These are phyloP conservation scores for Lachancea mirantina DNA, from an alignment of 805 yeast genomes.

Conservation along the genomic window DNA sequence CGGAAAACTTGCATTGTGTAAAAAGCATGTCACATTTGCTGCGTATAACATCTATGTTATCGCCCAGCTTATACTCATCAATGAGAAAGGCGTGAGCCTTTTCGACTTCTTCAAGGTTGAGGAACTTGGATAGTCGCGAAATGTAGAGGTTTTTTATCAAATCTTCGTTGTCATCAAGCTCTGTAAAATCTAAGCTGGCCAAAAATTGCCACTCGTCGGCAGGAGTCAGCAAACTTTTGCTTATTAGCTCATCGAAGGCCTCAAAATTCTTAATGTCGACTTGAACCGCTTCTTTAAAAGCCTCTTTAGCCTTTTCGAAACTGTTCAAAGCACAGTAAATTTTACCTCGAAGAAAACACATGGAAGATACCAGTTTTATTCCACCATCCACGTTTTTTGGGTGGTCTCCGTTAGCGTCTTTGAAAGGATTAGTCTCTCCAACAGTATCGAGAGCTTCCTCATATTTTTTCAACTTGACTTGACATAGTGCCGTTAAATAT, in stretches of 20 bases:
- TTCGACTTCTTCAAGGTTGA: conserved; percentile 47
- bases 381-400: conserved; percentile 66
- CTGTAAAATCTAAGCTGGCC: conserved; percentile 46
- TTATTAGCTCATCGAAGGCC: conserved; percentile 74
- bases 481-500: conserved; percentile 69
- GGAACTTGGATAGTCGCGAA: conserved; percentile 66
- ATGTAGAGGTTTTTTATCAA: conserved; percentile 71
- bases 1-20: conserved; percentile 70
- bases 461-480: conserved; percentile 64
- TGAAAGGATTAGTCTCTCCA: conserved; percentile 76
- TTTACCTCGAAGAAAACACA: conserved; percentile 79
- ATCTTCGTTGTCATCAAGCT: conserved; percentile 73
- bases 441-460: conserved; percentile 85
- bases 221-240: conserved; percentile 71
- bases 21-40: conserved; percentile 64
- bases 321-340: conserved; percentile 78
- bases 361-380: conserved; percentile 75
- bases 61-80: conserved; percentile 65
- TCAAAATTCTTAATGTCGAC: conserved; percentile 91
- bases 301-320: conserved; percentile 77
- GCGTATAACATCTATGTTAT: conserved; percentile 61
- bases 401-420: conserved; percentile 28
- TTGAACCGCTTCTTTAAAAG: conserved; percentile 76
- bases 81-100: conserved; percentile 59
- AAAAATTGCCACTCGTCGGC: conserved; percentile 81